phyloP scores from a whole-genome alignment of 139 green algal species.

The Zygnema cylindricum region DNA sequence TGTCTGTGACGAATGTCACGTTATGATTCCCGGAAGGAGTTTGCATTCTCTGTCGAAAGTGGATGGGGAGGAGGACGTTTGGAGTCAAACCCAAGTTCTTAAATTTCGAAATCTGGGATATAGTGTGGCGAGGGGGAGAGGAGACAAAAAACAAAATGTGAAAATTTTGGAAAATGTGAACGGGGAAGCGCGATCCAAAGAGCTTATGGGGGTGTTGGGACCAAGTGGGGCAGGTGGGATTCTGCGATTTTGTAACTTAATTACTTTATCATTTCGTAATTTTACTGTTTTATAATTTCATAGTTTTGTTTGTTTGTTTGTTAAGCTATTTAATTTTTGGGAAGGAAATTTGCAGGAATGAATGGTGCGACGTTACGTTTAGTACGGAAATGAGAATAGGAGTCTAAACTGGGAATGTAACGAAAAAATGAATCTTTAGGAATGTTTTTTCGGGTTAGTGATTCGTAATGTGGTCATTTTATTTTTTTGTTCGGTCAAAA shows the following conservation, averaged over 20 bases:
- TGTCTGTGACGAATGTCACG: too few relatives aligned
- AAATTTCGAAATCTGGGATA: neutral
- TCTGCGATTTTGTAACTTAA: neutral
- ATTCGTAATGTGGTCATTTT: too few relatives aligned
- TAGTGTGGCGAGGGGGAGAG: neutral
- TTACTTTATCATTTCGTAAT: too few relatives aligned
- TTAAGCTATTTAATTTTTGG: too few relatives aligned
- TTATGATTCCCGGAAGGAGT: neutral
- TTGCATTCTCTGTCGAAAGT: neutral
- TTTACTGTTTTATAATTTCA: too few relatives aligned
- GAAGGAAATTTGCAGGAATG: neutral
- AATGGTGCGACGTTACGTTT: neutral
- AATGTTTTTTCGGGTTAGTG: too few relatives aligned
- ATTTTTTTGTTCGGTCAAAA: too few relatives aligned
- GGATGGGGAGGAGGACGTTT: neutral
- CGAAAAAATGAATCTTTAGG: too few relatives aligned
- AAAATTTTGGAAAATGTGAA: conserved; percentile 47
- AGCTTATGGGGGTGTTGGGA: conserved; percentile 64
- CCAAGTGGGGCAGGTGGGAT: conserved; percentile 61
- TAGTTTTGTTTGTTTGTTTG: too few relatives aligned
- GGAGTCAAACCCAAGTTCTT: neutral
- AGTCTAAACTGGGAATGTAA: conserved; percentile 9
- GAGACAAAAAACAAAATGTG: neutral
- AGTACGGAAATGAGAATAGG: neutral
- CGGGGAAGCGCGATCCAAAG: conserved; percentile 22